A percentile compares a stretch with the other conserved stretches of the same genome.
phyloP scores from a whole-genome alignment of 108 stramenopile genomes.

The Nitzschia sp. region DNA sequence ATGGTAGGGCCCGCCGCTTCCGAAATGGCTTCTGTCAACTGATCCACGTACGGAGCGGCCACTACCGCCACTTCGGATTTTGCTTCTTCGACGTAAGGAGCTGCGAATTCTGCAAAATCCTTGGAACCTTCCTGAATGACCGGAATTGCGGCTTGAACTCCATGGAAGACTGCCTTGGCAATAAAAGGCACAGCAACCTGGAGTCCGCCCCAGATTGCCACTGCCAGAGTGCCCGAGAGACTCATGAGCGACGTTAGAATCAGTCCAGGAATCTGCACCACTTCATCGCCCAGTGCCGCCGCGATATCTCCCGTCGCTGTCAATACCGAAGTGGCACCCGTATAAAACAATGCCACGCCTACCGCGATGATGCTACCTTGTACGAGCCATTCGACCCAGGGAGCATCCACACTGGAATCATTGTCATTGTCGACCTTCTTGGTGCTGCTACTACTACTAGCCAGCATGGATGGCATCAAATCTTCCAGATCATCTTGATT shows the following conservation, averaged over 20 bases:
- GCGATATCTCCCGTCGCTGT: neutral
- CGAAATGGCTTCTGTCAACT: neutral
- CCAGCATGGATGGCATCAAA: neutral
- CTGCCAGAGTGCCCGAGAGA: neutral
- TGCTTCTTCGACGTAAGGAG: slow-evolving; percentile 13
- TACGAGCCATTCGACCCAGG: neutral
- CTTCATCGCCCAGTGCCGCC: neutral
- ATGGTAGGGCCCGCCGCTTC: slow-evolving; percentile 2
- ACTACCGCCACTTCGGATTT: neutral
- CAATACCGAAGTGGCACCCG: neutral
- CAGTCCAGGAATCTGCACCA: neutral
- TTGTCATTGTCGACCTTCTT: too few species aligned
- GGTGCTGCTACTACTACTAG: neutral
- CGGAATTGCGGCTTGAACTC: slow-evolving; percentile 1
- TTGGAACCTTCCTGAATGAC: neutral
- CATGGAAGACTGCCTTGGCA: neutral
- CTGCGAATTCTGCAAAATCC: neutral
- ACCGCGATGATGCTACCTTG: neutral
- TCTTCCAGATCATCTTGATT: neutral
- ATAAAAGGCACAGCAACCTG: neutral
- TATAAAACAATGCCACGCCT: neutral
- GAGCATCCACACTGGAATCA: neutral
- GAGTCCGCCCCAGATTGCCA: slow-evolving; percentile 10
- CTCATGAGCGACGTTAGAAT: neutral
- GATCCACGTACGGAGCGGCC: slow-evolving; percentile 9